phyloP scores from a whole-genome alignment of 371 early-diverging fungal species.

The Rhizopus sp. region DNA sequence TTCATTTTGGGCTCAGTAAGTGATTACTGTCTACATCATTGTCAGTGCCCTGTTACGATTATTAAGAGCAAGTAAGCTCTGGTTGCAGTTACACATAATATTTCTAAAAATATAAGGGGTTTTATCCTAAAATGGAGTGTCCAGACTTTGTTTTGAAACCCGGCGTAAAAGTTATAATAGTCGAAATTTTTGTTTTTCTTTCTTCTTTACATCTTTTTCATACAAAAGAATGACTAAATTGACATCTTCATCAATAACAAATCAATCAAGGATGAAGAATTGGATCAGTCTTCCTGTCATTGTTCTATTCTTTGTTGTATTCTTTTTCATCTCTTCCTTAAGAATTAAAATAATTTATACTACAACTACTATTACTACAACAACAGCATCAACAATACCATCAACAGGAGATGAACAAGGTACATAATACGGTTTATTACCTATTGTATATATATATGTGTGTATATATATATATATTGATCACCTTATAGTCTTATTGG shows the following conservation, averaged over 20 bases:
- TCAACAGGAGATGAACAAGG: not conserved
- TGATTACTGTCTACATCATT: slow-evolving; percentile 36
- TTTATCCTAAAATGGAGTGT: not conserved
- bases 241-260: slow-evolving; percentile 1
- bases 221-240: not conserved
- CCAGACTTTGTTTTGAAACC: not conserved
- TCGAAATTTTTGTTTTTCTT: not conserved
- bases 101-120: not conserved
- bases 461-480: not conserved
- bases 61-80: slow-evolving; percentile 9
- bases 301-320: slow-evolving; percentile 14
- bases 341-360: slow-evolving; percentile 24
- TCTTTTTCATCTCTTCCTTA: slow-evolving; percentile 26
- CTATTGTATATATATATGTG: not conserved
- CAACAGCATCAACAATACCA: not conserved
- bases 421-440: not conserved
- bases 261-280: slow-evolving; percentile 5
- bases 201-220: slow-evolving; percentile 7
- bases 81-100: not conserved
- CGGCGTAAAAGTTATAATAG: too few relatives aligned
- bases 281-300: slow-evolving; percentile 14
- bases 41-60: slow-evolving; percentile 36
- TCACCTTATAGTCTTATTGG: not conserved
- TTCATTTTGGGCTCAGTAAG: slow-evolving; percentile 35
- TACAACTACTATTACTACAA: slow-evolving; percentile 7